phyloP scores from a whole-genome alignment of 1,139 yeast genomes.

The Pichia sorboxylosa region DNA sequence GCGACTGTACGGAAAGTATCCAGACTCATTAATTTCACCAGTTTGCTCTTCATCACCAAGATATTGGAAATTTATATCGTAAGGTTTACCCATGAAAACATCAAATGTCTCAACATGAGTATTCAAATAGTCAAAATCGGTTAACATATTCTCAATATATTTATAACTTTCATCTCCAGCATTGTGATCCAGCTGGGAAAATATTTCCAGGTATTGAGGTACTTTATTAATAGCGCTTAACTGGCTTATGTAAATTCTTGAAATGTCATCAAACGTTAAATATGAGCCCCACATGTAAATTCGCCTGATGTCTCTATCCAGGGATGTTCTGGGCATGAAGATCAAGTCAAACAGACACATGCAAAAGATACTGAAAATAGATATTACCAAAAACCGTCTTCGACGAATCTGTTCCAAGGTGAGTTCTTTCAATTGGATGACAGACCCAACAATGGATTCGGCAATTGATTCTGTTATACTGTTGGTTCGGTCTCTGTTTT shows the following conservation, averaged over 20 bases:
- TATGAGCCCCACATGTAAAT: constrained; percentile 45
- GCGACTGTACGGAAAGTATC: constrained; percentile 27
- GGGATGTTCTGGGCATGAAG: constrained; percentile 78
- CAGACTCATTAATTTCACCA: constrained; percentile 41
- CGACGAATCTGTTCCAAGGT: constrained; percentile 20
- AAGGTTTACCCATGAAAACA: constrained; percentile 42
- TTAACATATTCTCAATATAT: constrained; percentile 22
- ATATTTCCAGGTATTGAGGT: constrained; percentile 26
- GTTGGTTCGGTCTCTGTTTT: not conserved
- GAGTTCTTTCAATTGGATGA: constrained; percentile 16
- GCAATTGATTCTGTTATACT: constrained; percentile 9
- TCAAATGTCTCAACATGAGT: constrained; percentile 47
- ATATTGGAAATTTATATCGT: constrained; percentile 22
- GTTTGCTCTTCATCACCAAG: too few species aligned
- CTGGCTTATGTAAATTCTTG: constrained; percentile 34
- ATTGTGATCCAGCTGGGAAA: constrained; percentile 28
- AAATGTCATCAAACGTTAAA: constrained; percentile 52
- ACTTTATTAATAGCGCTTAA: constrained; percentile 25
- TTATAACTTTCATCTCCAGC: constrained; percentile 32
- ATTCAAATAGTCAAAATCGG: constrained; percentile 15
- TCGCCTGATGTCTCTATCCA: constrained; percentile 71
- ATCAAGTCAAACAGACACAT: constrained; percentile 50
- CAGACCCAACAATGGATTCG: constrained; percentile 20
- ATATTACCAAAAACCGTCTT: constrained; percentile 28
- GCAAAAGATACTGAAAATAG: constrained; percentile 32